Percentiles rank a stretch among this genome's conserved stretches.
Evolutionary conservation across 805 yeast genomes (phyloP).

Genomic region (Wickerhamomyces alni): DNA sequence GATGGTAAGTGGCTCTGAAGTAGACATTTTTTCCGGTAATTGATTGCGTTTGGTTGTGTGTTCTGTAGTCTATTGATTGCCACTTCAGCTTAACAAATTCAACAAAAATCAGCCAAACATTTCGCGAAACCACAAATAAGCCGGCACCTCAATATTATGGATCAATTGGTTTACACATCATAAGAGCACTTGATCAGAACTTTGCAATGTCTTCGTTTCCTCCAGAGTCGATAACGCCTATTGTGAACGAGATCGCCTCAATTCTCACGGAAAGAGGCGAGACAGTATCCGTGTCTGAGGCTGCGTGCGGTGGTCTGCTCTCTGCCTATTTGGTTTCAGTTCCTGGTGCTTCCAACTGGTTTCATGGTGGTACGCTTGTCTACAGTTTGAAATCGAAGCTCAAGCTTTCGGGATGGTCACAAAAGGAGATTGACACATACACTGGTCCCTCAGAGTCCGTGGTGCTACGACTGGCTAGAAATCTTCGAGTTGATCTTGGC

Average conservation of each 20-base stretch:
- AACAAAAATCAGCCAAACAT: no score
- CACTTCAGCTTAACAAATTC: no score
- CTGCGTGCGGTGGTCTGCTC: slow-evolving; percentile 85
- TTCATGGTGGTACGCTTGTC: slow-evolving; percentile 78
- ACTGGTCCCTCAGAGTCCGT: slow-evolving; percentile 81
- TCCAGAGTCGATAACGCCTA: slow-evolving; percentile 43
- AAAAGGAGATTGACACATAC: slow-evolving; percentile 59
- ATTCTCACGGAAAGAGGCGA: slow-evolving; percentile 46
- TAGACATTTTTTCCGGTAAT: background rate
- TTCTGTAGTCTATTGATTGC: background rate
- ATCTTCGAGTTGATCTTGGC: slow-evolving; percentile 73
- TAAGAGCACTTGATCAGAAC: no score
- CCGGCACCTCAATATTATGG: no score
- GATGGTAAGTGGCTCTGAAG: slow-evolving; percentile 3
- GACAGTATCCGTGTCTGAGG: slow-evolving; percentile 77
- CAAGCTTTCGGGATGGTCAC: slow-evolving; percentile 73
- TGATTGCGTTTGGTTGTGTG: background rate
- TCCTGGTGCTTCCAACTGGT: slow-evolving; percentile 81
- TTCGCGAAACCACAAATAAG: no score
- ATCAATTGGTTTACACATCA: no score
- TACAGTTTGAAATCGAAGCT: slow-evolving; percentile 72
- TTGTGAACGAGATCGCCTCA: slow-evolving; percentile 53
- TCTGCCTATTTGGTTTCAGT: slow-evolving; percentile 76
- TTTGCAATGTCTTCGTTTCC: slow-evolving; percentile 47
- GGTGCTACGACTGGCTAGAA: slow-evolving; percentile 71